Conservation (phyloP, 2,329 filamentous ascomycete genomes). For the Diaporthe humulicola region DNA sequence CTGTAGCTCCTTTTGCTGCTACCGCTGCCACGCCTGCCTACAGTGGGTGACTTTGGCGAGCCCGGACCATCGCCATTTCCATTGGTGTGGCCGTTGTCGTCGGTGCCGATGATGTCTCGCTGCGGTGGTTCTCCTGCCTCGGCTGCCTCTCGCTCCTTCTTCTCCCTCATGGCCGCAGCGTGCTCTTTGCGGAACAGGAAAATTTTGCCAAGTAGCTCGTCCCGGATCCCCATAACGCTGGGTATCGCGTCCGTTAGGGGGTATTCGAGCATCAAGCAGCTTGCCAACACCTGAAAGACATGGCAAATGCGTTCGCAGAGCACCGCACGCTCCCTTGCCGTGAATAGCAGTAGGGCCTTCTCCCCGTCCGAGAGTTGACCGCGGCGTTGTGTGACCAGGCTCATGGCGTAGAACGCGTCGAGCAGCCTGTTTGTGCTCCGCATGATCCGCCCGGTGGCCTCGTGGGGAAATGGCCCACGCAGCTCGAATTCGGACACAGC, state of each 20-base stretch:
- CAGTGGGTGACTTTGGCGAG: background rate
- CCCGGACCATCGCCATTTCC: background rate
- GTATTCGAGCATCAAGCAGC: conserved; percentile 94
- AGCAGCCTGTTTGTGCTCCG: conserved; percentile 86
- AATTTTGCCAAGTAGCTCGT: conserved; percentile 87
- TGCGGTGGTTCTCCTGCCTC: conserved; percentile 35
- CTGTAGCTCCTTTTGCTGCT: conserved; percentile 40
- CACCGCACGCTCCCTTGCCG: conserved; percentile 81
- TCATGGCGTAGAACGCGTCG: conserved; percentile 97
- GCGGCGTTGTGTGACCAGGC: conserved; percentile 88
- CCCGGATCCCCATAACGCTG: conserved; percentile 82
- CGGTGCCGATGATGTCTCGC: background rate
- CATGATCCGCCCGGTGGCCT: conserved; percentile 80
- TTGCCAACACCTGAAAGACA: conserved; percentile 87
- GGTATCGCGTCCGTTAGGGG: conserved; percentile 91
- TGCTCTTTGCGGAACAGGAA: conserved; percentile 86
- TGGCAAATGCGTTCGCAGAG: conserved; percentile 93
- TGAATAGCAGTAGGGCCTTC: conserved; percentile 83
- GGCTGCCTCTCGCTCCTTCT: conserved; percentile 50
- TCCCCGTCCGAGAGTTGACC: conserved; percentile 83
- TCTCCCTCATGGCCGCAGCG: conserved; percentile 55
- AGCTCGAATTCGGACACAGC: conserved; percentile 92
- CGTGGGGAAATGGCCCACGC: conserved; percentile 85
- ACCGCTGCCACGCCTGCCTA: conserved; percentile 25
- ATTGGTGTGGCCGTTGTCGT: background rate